Evolutionary conservation across 768 basidiomycete genomes (phyloP), one percentile per base, ranked within the genome.

Genomic region (Clitopilus hobsonii): DNA sequence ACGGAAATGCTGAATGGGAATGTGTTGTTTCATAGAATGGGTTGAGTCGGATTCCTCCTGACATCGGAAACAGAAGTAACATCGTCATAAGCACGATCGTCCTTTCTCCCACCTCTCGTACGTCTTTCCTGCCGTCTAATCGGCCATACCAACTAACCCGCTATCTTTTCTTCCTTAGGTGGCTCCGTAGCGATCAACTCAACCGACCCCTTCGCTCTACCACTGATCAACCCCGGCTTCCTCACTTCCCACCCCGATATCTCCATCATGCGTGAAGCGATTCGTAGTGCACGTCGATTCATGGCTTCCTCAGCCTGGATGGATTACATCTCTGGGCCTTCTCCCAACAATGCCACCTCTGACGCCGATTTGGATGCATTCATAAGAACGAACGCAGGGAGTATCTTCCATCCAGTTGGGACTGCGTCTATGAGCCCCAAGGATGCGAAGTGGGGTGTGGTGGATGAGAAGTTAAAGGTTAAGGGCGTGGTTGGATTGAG

Each of bases 401-500:
- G 61, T 2, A 55, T 64, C 25, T 56, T 52, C 20, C 74, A 75
- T 58, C 64, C 66, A 1, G 63, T 64, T 0, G 64, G 68, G 1
- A 69, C 64, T 10, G 65, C 65, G n/a, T 57, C 54, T 1, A 74
- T 74, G 70, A 65, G 69, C 1, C 51, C 68, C 0, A 48, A 30
- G 28, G 55, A 58, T 10, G 68, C 68, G 2, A 28, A 29, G 0
- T 61, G 51, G 38, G 73, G 72, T 4, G 74, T 74, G 4, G 67
- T 74, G 0, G 64, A 70, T 62, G 67, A 72, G 3, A 61, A 71
- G 52, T 55, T 77, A 5, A 56, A 49, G 7, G 65, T 77, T 10
- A 74, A 74, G 56, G 65, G 67, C 2, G 62, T 66, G 0, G 49
- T 28, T 2, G 74, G 70, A 5, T 52, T 77, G 51, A 58, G 75